phyloP scores from a whole-genome alignment of 1,284 basidiomycete species.

The Stygiomarasmius scandens region DNA sequence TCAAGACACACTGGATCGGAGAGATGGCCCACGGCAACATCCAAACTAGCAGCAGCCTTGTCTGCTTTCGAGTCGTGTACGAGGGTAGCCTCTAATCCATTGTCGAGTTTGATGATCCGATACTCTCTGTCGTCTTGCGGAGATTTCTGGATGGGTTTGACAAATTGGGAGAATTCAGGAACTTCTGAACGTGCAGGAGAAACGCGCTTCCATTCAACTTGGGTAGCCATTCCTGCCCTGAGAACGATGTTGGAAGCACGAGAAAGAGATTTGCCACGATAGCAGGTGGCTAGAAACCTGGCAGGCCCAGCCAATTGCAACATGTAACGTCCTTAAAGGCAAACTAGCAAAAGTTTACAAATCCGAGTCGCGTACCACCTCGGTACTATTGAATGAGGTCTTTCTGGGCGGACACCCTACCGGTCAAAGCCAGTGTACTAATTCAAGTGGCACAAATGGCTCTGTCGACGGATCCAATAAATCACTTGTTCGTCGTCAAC shows the following conservation, averaged over 20 bases:
- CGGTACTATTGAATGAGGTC: no score
- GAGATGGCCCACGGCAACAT: conserved; percentile 95
- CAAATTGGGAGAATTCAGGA: conserved; percentile 58
- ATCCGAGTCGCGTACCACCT: background rate
- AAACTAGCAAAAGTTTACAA: no score
- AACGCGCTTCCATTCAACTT: conserved; percentile 40
- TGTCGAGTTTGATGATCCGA: conserved; percentile 81
- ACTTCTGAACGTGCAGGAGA: conserved; percentile 27
- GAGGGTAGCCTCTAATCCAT: conserved; percentile 86
- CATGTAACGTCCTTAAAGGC: background rate
- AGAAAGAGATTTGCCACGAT: conserved; percentile 1
- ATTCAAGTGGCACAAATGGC: no score
- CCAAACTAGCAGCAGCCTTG: conserved; percentile 93
- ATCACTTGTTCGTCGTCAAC: no score
- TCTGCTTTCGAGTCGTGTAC: conserved; percentile 89
- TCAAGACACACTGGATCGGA: conserved; percentile 81
- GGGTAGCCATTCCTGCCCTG: conserved; percentile 13
- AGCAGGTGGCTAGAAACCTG: background rate
- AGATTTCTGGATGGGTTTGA: conserved; percentile 74
- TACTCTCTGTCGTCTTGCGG: conserved; percentile 80
- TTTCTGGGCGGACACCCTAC: no score
- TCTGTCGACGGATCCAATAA: no score
- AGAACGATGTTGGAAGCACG: background rate
- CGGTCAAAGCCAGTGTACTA: no score
- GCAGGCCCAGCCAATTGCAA: background rate